Evolutionary conservation across 2,329 filamentous ascomycete species (phyloP).

Genomic region (Colletotrichum sp.): DNA sequence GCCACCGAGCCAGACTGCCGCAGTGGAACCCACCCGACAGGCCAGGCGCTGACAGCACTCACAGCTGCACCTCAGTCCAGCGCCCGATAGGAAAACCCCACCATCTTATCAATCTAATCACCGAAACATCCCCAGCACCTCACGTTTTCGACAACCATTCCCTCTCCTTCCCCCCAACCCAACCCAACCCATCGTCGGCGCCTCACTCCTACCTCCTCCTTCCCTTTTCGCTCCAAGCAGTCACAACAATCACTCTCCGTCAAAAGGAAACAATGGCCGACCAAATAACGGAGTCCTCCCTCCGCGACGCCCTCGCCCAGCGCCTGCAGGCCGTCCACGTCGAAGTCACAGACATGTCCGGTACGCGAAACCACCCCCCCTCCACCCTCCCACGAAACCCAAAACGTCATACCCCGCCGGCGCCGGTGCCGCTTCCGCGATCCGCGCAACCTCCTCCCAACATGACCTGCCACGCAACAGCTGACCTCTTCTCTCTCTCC

Average conservation of each 20-base stretch:
- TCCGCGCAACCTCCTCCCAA: background rate
- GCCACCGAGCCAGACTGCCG: background rate
- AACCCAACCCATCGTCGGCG: background rate
- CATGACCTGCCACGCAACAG: background rate
- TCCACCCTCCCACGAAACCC: background rate
- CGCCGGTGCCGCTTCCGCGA: background rate
- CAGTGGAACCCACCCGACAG: background rate
- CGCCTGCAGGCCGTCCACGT: conserved; percentile 79
- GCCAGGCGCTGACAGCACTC: background rate
- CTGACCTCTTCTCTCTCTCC: background rate
- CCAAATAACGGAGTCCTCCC: conserved; percentile 73
- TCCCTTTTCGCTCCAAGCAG: background rate
- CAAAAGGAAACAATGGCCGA: conserved; percentile 49
- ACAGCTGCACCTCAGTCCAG: background rate
- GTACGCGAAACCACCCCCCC: conserved; percentile 53
- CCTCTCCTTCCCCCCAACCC: background rate
- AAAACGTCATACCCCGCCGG: conserved; percentile 14
- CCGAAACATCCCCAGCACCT: conserved; percentile 1
- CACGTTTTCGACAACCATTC: conserved; percentile 11
- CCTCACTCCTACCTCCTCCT: background rate
- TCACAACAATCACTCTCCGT: background rate
- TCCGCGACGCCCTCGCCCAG: conserved; percentile 72
- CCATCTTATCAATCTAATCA: conserved; percentile 24
- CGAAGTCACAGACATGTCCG: conserved; percentile 90
- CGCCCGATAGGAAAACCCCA: conserved; percentile 1